phyloP scores from a whole-genome alignment of 352 stramenopile species.

The Phytophthora europaea region DNA sequence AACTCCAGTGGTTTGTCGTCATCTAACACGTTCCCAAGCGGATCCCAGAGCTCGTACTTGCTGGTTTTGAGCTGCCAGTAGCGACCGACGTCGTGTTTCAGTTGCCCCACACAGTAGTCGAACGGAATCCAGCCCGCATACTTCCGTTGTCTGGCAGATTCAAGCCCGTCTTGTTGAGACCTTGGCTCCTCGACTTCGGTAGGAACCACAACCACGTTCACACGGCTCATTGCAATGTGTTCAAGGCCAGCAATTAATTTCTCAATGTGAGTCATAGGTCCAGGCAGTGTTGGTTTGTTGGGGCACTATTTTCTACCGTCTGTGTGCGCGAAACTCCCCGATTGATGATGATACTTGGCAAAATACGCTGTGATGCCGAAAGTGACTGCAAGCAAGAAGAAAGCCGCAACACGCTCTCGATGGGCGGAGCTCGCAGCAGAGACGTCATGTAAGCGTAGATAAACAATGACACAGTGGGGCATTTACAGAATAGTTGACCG shows the following conservation, averaged over 20 bases:
- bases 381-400: conserved; percentile 40
- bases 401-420: conserved; percentile 21
- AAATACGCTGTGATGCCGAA: conserved; percentile 28
- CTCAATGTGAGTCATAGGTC: conserved; percentile 6
- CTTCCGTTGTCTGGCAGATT: not conserved
- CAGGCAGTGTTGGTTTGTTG: not conserved
- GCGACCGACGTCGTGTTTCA: conserved; percentile 57
- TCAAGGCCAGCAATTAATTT: not conserved
- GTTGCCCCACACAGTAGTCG: conserved; percentile 53
- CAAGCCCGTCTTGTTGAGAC: not conserved
- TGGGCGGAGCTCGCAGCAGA: conserved; percentile 46
- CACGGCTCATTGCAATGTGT: conserved; percentile 27
- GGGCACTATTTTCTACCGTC: conserved; percentile 23
- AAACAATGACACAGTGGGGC: not conserved
- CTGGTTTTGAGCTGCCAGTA: conserved; percentile 55
- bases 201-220: conserved; percentile 30
- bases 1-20: conserved; percentile 39
- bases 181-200: conserved; percentile 2
- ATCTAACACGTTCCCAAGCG: conserved; percentile 25
- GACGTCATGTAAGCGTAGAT: conserved; percentile 45
- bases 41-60: conserved; percentile 58
- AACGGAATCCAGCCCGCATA: conserved; percentile 58
- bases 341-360: conserved; percentile 1
- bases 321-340: conserved; percentile 28
- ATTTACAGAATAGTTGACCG: not conserved